phyloP scores from a whole-genome alignment of 192 early-diverging fungal species.

The Podila minutissima region DNA sequence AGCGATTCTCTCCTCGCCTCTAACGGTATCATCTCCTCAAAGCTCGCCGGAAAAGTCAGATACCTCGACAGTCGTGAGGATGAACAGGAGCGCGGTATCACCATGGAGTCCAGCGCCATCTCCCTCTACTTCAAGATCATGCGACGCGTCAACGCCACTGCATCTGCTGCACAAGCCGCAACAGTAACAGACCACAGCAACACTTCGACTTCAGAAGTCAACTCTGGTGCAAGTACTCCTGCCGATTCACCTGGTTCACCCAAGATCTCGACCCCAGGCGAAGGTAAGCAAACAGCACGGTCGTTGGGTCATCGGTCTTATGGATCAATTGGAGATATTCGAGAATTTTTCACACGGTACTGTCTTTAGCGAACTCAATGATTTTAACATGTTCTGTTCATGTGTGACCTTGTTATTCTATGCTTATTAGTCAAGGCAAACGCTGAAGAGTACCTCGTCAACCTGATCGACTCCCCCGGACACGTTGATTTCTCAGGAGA shows the following conservation, averaged over 20 bases:
- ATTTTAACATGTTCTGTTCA: too few species aligned
- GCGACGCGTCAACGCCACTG: constrained; percentile 24
- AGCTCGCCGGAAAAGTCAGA: constrained; percentile 94
- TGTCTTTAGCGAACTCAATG: too few species aligned
- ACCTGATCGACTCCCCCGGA: constrained; percentile 98
- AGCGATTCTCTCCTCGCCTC: constrained; percentile 95
- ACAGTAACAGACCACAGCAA: constrained; percentile 38
- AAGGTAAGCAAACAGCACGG: too few species aligned
- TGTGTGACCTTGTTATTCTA: neutral
- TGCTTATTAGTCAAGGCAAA: constrained; percentile 6
- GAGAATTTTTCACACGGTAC: too few species aligned
- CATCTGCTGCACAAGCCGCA: neutral
- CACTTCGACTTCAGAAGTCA: neutral
- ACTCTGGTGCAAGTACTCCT: neutral
- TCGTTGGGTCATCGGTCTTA: too few species aligned
- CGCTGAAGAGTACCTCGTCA: constrained; percentile 86
- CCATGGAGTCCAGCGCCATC: constrained; percentile 97
- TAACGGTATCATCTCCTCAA: constrained; percentile 97
- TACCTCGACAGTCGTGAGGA: constrained; percentile 97
- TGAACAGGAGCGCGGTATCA: constrained; percentile 98
- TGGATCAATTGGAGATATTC: too few species aligned
- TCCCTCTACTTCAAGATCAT: constrained; percentile 91
- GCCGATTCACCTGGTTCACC: neutral
- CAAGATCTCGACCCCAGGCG: too few species aligned
- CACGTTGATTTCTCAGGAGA: constrained; percentile 99